Evolutionary conservation across 2,329 filamentous ascomycete species (phyloP), one percentile per base, ranked within the genome.

Genomic region (Alternaria panax): DNA sequence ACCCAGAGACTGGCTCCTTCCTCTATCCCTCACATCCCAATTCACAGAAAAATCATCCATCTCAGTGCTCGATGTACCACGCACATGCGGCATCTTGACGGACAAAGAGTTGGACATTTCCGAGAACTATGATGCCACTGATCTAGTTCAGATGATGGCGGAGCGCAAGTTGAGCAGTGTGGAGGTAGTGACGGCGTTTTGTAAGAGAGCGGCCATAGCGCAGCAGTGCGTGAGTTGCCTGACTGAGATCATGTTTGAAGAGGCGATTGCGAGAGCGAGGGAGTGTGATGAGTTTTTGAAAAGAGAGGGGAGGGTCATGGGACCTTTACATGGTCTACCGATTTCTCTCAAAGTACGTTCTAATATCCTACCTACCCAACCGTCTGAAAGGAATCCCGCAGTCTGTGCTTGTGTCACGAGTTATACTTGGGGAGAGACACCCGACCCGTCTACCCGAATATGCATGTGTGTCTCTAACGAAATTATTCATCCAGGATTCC

Each of bases 161-260:
- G 59, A 46, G 1, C 62, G 71, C 1, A 48, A 71, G 3, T 50
- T 72, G 0, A 77, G 38, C 24, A 75, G 71, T 34, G 62, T 71
- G 11, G 80, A 85, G 16, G 85, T 87, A 1, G 77, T 80, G 1
- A 77, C 72, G 14, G 86, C 85, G 0, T 90, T 84, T 65, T 83
- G 81, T 62, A 84, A 84, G 65, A 76, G 83, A 7, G 82, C 82
- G 1, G 80, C 82, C 0, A 79, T 85, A 42, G 86, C 87, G 1
- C 87, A 89, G 55, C 87, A 89, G 67, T 74, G 87, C 20, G 84
- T 86, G 14, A 79, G 75, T 54, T 81, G 79, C 54, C 54, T 81
- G 9, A 81, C 80, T 3, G 80, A 83, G 63, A 79, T 81, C 14
- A 73, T 80, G 64, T 81, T 82, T 58, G 73, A 78, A 4, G 72